Percentiles rank a stretch among this genome's conserved stretches.
Conservation (phyloP, 805 yeast genomes). For the Candida manassasensis region DNA sequence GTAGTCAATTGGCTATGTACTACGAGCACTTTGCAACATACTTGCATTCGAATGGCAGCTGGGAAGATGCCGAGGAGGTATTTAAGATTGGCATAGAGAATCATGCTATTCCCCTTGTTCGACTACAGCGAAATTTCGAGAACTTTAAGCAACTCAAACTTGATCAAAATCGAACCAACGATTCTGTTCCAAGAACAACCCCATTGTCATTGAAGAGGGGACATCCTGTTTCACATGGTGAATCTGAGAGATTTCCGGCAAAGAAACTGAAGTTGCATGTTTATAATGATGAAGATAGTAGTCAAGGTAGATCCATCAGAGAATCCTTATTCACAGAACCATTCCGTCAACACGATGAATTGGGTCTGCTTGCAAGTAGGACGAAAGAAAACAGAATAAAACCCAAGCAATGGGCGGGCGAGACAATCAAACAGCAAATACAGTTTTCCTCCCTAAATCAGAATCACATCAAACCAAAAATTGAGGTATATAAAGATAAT, state of each 20-base stretch:
- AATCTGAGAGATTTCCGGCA: conserved; percentile 5
- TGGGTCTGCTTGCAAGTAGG: conserved; percentile 47
- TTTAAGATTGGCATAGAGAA: conserved; percentile 53
- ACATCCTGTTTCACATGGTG: conserved; percentile 5
- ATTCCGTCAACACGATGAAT: conserved; percentile 34
- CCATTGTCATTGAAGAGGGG: conserved; percentile 4
- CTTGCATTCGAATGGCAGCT: conserved; percentile 47
- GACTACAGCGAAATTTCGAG: conserved; percentile 31
- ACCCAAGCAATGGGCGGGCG: conserved; percentile 62
- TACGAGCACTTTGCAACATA: conserved; percentile 76
- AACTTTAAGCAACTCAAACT: conserved; percentile 38
- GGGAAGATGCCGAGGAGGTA: conserved; percentile 54
- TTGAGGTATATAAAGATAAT: conserved; percentile 22
- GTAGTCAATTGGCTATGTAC: conserved; percentile 57
- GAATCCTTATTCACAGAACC: conserved; percentile 8
- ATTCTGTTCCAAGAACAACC: not conserved
- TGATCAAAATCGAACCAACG: not conserved
- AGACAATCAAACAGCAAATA: conserved; percentile 43
- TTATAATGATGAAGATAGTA: conserved; percentile 27
- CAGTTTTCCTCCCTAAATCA: not conserved
- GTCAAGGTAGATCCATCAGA: conserved; percentile 13
- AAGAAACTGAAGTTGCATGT: conserved; percentile 36
- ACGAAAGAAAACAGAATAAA: conserved; percentile 60
- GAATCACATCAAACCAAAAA: conserved; percentile 15
- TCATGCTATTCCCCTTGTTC: conserved; percentile 59